These are phyloP conservation scores for Pleurotus eryngii DNA, from an alignment of 768 basidiomycete species.

Conservation along the genomic window DNA sequence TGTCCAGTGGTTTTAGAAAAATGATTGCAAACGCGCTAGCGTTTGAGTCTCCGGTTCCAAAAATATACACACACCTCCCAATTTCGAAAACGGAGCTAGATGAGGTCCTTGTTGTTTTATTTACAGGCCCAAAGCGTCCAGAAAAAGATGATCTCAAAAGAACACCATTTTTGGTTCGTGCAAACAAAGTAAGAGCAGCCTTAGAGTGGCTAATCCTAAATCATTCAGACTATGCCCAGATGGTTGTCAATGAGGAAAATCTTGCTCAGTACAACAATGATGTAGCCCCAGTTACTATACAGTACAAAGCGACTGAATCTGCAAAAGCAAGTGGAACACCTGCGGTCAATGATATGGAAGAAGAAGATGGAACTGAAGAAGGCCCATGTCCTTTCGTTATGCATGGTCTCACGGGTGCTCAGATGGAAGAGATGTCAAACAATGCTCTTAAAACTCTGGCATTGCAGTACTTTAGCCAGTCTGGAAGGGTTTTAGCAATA, in stretches of 20 bases:
- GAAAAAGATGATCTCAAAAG: neutral
- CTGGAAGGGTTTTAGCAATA: constrained; percentile 16
- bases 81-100: constrained; percentile 16
- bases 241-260: neutral
- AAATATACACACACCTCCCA: constrained; percentile 18
- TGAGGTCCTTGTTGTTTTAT: constrained; percentile 16
- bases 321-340: neutral
- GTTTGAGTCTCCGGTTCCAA: constrained; percentile 19
- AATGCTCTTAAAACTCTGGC: constrained; percentile 13
- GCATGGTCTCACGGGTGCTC: constrained; percentile 21
- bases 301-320: neutral
- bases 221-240: neutral
- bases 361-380: neutral
- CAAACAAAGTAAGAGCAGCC: neutral
- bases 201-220: constrained; percentile 2
- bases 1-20: constrained; percentile 12
- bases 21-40: constrained; percentile 23
- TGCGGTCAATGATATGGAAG: constrained; percentile 12
- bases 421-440: constrained; percentile 11
- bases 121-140: constrained; percentile 8
- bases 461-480: constrained; percentile 13
- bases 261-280: neutral
- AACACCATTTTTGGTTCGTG: neutral
- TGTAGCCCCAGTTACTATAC: neutral
- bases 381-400: constrained; percentile 26